Evolutionary conservation across 148 eudicot species (phyloP), one percentile per base, ranked within the genome.

Genomic region (Vaccinium corymbosum): DNA sequence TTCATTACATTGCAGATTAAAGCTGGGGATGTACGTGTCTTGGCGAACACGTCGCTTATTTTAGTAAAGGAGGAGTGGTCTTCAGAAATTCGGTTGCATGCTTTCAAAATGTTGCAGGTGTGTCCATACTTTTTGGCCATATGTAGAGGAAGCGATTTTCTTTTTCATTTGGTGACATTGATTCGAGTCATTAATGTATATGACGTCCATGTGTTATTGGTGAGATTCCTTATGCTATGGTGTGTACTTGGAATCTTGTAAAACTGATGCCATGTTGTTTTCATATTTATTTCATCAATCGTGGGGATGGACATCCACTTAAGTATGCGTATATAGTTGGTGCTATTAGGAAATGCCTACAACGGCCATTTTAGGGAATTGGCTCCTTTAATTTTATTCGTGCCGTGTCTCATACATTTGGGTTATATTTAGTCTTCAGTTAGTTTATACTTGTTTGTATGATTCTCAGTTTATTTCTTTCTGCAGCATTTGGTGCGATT

Each of bases 51-150:
- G 83, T 92, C 97, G 77, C 93, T 94, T 90, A 74, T 88, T 82
- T 87, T 97, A 83, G 96, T 94, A 80, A 97, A 92, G 93, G 92
- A 94, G 84, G 97, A 96, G 25, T 93, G 97, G 95, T 92, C 99
- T 79, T 90, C 95, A 80, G 99, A 93, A 91, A 90, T 97, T 81
- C 92, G 99, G 80, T 87, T 97, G 77, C 99, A 97, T 64, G 98
- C 99, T 66, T 91, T 91, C 84, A 97, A 95, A 90, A 92, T 97
- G 98, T 92, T 97, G 80, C 99, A 96, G 97, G 99, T 96, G 83
- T 61, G 79, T 74, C 73, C 29, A 7, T 52, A 29, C 84, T 70
- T 29, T 22, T 20, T 82, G 3, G 62, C 73, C 29, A 50, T 81
- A 10, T 32, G 46, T n/a, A 14, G 64, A 53, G 12, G 7, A 64